These are phyloP conservation scores for Cordyceps farinosa DNA, from an alignment of 2,329 filamentous ascomycete species.

Conservation along the genomic window DNA sequence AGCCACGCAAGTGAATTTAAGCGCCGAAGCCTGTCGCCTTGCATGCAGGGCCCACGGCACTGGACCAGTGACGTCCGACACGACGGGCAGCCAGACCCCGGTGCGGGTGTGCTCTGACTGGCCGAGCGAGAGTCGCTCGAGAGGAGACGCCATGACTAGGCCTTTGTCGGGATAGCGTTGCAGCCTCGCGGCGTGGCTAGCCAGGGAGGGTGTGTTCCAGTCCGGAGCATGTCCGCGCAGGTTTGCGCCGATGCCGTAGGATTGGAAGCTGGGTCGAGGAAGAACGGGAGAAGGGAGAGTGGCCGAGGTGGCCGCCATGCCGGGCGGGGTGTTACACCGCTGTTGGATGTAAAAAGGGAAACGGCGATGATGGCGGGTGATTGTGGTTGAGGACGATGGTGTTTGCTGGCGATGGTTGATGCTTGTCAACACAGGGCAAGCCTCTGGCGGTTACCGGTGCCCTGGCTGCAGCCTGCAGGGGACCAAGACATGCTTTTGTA, in stretches of 20 bases:
- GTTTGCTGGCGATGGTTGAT: not conserved
- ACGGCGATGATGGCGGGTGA: not conserved
- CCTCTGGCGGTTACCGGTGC: constrained; percentile 6
- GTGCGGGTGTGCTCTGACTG: not conserved
- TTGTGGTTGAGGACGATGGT: not conserved
- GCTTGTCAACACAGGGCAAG: not conserved
- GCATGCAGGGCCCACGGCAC: constrained; percentile 43
- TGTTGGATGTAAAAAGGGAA: not conserved
- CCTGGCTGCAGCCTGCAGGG: not conserved
- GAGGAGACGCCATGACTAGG: not conserved
- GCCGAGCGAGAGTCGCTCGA: not conserved
- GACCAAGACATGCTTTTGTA: constrained; percentile 1
- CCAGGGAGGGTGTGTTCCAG: not conserved
- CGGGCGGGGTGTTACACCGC: not conserved
- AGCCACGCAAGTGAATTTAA: constrained; percentile 46
- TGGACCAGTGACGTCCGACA: not conserved
- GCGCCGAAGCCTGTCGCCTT: constrained; percentile 53
- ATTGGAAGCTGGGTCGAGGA: not conserved
- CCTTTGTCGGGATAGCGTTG: constrained; percentile 8
- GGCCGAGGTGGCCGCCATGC: not conserved
- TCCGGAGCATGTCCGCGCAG: not conserved
- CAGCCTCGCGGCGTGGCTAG: constrained; percentile 5
- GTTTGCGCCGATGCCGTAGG: not conserved
- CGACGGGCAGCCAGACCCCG: not conserved
- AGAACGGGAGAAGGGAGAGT: not conserved